These are phyloP conservation scores for Xenosphaeropsis pyriputrescens DNA, from an alignment of 2,329 filamentous ascomycete species.

Conservation along the genomic window DNA sequence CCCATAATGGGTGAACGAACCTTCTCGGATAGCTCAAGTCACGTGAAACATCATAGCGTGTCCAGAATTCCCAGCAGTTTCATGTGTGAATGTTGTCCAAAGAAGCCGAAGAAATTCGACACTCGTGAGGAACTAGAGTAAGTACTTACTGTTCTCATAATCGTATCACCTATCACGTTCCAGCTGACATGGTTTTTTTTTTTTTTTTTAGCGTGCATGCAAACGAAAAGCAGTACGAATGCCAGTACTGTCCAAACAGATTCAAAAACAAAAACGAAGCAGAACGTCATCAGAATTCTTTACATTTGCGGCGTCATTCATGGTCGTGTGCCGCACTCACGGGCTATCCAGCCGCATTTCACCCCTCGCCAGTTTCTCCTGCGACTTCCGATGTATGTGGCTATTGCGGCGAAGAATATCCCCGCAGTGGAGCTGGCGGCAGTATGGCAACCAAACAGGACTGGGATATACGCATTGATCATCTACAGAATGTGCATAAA, in stretches of 20 bases:
- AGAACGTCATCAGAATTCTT: conserved; percentile 87
- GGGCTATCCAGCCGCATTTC: conserved; percentile 69
- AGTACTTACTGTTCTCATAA: conserved; percentile 18
- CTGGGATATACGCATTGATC: conserved; percentile 75
- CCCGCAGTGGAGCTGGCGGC: conserved; percentile 16
- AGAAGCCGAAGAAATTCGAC: conserved; percentile 94
- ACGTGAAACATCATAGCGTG: conserved; percentile 27
- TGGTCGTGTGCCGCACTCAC: conserved; percentile 91
- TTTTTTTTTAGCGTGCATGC: conserved; percentile 58
- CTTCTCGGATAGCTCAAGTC: conserved; percentile 23
- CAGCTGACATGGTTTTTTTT: conserved; percentile 13
- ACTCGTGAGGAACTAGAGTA: conserved; percentile 73
- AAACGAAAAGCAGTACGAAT: conserved; percentile 93
- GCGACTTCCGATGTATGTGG: conserved; percentile 71
- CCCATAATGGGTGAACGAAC: conserved; percentile 26
- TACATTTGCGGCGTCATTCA: conserved; percentile 82
- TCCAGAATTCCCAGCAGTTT: conserved; percentile 41
- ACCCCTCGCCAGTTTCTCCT: conserved; percentile 56
- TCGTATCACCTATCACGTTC: not conserved
- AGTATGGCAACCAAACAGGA: conserved; percentile 58
- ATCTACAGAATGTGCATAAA: conserved; percentile 86
- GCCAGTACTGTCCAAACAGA: conserved; percentile 79
- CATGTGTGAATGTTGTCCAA: conserved; percentile 90
- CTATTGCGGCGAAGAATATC: conserved; percentile 89
- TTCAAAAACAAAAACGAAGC: conserved; percentile 99